phyloP scores from a whole-genome alignment of 1,139 yeast genomes.

The Lodderomyces elongisporus region DNA sequence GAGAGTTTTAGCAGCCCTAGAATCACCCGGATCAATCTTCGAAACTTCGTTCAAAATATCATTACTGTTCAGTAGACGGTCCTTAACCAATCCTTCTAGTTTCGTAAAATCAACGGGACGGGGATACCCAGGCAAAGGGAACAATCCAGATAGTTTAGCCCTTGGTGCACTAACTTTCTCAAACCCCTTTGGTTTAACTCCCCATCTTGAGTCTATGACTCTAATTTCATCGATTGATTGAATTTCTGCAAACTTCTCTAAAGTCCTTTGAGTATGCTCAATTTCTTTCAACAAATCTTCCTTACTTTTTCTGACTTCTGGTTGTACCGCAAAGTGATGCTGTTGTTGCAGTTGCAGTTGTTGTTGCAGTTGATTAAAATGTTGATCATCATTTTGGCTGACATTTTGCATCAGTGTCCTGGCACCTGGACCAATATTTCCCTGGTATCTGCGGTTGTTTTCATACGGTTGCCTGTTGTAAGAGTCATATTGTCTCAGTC shows the following conservation, averaged over 20 bases:
- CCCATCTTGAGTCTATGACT: constrained; percentile 61
- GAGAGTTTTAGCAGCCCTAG: constrained; percentile 48
- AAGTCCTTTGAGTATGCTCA: background rate
- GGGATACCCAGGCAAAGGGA: constrained; percentile 71
- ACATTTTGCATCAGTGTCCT: background rate
- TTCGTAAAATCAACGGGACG: constrained; percentile 52
- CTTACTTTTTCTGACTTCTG: constrained; percentile 12
- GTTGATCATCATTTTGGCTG: background rate
- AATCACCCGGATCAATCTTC: constrained; percentile 46
- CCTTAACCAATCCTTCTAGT: constrained; percentile 44
- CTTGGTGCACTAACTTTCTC: constrained; percentile 72
- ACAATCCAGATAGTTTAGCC: constrained; percentile 78
- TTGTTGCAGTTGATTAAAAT: background rate
- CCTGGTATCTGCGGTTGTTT: background rate
- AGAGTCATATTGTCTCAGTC: too few species aligned
- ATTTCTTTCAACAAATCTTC: background rate
- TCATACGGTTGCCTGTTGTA: background rate
- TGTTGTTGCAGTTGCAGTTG: background rate
- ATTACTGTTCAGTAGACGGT: constrained; percentile 36
- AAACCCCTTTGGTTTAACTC: constrained; percentile 66
- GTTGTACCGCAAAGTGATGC: background rate
- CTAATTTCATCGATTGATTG: constrained; percentile 30
- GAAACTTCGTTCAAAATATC: constrained; percentile 36
- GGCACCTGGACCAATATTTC: too few species aligned
- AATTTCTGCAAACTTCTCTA: constrained; percentile 19